Evolutionary conservation across 257 asterid genomes (phyloP).

Genomic region (Nicotiana tomentosiformis): DNA sequence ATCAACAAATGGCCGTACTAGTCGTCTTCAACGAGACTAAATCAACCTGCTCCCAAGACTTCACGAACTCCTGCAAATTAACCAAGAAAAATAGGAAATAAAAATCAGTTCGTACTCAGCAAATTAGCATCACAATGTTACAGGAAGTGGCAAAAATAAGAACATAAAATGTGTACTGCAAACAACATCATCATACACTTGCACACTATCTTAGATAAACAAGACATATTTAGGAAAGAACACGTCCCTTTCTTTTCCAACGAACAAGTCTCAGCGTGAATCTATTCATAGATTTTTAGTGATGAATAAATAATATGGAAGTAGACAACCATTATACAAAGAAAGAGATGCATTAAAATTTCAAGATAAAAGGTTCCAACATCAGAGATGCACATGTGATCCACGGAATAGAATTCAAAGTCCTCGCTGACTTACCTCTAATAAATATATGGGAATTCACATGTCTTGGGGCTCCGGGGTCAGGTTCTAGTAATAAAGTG

Average conservation of each 20-base stretch:
- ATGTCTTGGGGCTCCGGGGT: slow-evolving; percentile 8
- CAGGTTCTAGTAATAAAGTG: slow-evolving; percentile 37
- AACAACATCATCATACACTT: neutral
- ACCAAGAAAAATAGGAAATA: neutral
- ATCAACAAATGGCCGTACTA: slow-evolving; percentile 11
- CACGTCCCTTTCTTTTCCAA: neutral
- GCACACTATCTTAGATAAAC: neutral
- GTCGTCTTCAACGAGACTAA: neutral
- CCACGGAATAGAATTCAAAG: neutral
- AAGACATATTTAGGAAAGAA: neutral
- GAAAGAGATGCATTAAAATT: neutral
- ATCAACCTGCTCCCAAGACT: slow-evolving; percentile 19
- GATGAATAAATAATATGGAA: neutral
- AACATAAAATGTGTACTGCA: neutral
- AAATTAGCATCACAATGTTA: neutral
- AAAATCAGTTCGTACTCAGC: neutral
- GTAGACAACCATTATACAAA: neutral
- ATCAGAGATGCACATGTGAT: neutral
- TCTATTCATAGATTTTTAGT: neutral
- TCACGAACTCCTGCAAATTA: slow-evolving; percentile 25
- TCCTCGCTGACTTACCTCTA: slow-evolving; percentile 21
- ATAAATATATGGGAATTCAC: slow-evolving; percentile 18
- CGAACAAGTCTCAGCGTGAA: neutral
- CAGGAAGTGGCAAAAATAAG: neutral
- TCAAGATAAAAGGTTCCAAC: neutral